Percentiles rank a stretch among this genome's conserved stretches.
Conservation (phyloP, 2,329 filamentous ascomycete species). For the Ascochyta viciae-villosae region DNA sequence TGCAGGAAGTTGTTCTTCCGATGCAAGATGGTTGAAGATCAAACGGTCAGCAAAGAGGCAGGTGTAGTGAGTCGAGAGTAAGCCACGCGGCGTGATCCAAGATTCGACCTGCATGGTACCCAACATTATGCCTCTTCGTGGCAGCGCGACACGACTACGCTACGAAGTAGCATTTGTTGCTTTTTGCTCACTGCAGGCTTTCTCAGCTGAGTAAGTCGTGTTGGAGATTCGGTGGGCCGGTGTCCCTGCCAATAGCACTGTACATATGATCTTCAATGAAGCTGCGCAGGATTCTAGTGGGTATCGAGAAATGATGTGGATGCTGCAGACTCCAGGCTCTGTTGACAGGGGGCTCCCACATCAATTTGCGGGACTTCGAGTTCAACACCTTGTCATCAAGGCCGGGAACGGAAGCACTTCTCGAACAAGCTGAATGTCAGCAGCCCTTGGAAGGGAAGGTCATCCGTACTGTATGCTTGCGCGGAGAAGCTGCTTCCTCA, state of each 20-base stretch:
- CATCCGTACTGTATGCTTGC: constrained; percentile 26
- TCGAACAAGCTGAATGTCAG: constrained; percentile 31
- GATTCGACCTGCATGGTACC: constrained; percentile 12
- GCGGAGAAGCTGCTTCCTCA: constrained; percentile 21
- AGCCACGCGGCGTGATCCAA: constrained; percentile 21
- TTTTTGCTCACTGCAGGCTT: constrained; percentile 7
- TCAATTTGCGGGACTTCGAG: constrained; percentile 7
- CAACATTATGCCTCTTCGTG: background rate
- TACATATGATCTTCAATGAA: constrained; percentile 30
- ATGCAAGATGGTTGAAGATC: constrained; percentile 15
- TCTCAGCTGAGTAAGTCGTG: constrained; percentile 14
- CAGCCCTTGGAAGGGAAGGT: constrained; percentile 35
- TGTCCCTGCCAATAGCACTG: constrained; percentile 13
- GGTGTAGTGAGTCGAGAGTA: constrained; percentile 14
- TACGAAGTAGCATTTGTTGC: constrained; percentile 4
- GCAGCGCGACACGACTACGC: background rate
- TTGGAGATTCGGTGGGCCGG: background rate
- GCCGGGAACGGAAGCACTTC: constrained; percentile 21
- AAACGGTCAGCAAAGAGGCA: constrained; percentile 24
- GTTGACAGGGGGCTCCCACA: constrained; percentile 9
- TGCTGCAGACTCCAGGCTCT: constrained; percentile 7
- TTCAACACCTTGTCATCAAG: constrained; percentile 25
- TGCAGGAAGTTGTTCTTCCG: constrained; percentile 14
- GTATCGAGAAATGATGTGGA: constrained; percentile 20
- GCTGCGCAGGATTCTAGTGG: constrained; percentile 30